Conservation (phyloP, 2,329 filamentous ascomycete species). For the Microascus cirrosus region DNA sequence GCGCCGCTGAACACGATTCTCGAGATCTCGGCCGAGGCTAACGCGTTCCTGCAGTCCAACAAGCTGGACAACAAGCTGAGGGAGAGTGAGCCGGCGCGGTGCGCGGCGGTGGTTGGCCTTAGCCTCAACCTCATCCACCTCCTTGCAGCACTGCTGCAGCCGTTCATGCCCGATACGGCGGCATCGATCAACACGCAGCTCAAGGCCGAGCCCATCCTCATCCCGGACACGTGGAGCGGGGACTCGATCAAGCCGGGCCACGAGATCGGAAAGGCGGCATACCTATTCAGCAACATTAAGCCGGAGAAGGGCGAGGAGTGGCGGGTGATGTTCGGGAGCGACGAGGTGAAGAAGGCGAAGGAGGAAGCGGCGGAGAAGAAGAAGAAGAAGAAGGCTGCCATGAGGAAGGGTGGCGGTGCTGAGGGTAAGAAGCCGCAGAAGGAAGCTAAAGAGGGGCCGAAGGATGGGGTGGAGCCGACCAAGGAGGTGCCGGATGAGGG, state of each 20-base stretch:
- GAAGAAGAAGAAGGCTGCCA: constrained; percentile 38
- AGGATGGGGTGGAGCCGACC: not conserved
- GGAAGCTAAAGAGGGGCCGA: not conserved
- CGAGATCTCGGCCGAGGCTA: constrained; percentile 49
- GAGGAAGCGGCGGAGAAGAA: constrained; percentile 41
- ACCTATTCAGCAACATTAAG: constrained; percentile 76
- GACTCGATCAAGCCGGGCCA: constrained; percentile 59
- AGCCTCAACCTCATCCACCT: constrained; percentile 77
- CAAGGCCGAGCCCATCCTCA: constrained; percentile 24
- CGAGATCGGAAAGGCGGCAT: constrained; percentile 67
- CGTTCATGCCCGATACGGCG: constrained; percentile 76
- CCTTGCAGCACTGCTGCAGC: constrained; percentile 64
- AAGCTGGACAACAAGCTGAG: constrained; percentile 44
- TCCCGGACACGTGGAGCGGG: constrained; percentile 57
- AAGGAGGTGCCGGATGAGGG: not conserved
- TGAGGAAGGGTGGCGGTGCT: constrained; percentile 24
- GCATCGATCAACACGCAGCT: constrained; percentile 70
- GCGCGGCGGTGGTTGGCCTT: constrained; percentile 56
- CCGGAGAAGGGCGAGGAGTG: constrained; percentile 74
- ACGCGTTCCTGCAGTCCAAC: constrained; percentile 39
- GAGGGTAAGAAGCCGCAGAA: constrained; percentile 23
- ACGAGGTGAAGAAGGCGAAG: constrained; percentile 57
- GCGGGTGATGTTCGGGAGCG: constrained; percentile 63
- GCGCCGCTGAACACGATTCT: constrained; percentile 54
- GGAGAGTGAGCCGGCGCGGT: constrained; percentile 41